phyloP scores from a whole-genome alignment of 1,284 basidiomycete species.

The Phellopilus nigrolimitatus region DNA sequence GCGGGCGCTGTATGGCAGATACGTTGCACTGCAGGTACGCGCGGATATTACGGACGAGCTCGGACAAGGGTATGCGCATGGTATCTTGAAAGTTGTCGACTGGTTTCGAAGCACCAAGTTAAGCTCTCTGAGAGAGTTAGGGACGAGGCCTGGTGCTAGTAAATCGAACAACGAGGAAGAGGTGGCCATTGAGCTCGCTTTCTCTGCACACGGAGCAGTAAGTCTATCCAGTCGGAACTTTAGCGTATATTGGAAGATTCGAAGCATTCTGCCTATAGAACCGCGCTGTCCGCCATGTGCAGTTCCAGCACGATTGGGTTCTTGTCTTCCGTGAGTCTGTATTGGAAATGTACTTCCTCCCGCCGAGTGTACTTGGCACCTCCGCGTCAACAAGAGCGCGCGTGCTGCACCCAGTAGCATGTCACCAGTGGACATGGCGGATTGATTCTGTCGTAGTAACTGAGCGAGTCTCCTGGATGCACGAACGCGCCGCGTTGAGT shows the following conservation, averaged over 20 bases:
- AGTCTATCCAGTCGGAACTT: neutral
- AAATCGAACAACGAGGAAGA: neutral
- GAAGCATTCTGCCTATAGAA: neutral
- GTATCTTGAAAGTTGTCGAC: slow-evolving; percentile 16
- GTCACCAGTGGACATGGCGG: slow-evolving; percentile 48
- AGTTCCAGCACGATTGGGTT: slow-evolving; percentile 36
- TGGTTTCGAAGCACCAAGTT: slow-evolving; percentile 11
- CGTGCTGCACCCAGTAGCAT: slow-evolving; percentile 39
- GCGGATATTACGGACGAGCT: neutral
- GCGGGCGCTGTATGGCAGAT: slow-evolving; percentile 9
- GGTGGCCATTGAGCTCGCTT: slow-evolving; percentile 7
- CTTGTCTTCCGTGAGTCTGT: slow-evolving; percentile 37
- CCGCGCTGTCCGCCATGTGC: slow-evolving; percentile 25
- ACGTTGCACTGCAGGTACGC: slow-evolving; percentile 12
- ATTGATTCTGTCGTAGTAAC: slow-evolving; percentile 46
- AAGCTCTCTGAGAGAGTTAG: neutral
- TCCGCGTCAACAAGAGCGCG: slow-evolving; percentile 23
- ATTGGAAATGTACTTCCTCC: slow-evolving; percentile 38
- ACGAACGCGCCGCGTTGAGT: slow-evolving; percentile 4
- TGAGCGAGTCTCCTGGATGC: slow-evolving; percentile 15
- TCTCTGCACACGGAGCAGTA: slow-evolving; percentile 7
- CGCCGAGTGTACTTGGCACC: slow-evolving; percentile 20
- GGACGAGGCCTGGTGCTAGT: neutral
- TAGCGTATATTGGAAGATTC: neutral
- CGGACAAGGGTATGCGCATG: no score